Conservation (phyloP, 129 eudicot genomes). For the Tanacetum coccineum region DNA sequence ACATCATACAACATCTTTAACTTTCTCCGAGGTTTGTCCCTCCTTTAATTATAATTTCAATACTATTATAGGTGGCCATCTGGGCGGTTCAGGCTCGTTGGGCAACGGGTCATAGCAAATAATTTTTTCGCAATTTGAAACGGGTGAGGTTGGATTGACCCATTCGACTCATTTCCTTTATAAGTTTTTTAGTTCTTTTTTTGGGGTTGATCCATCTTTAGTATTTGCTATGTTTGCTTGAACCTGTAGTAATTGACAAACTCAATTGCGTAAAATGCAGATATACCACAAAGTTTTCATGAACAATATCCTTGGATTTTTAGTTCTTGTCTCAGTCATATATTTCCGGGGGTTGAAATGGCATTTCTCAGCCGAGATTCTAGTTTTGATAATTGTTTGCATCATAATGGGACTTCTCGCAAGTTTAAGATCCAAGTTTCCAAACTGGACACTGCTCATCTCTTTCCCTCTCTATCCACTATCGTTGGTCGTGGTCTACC, state of each 20-base stretch:
- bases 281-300: conserved; percentile 64
- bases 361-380: conserved; percentile 60
- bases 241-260: background rate
- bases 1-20: conserved; percentile 43
- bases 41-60: background rate
- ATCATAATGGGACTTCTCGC: conserved; percentile 45
- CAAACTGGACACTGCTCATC: conserved; percentile 52
- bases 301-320: conserved; percentile 69
- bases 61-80: background rate
- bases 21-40: conserved; percentile 65
- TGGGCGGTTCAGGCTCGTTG: background rate
- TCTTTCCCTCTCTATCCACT: conserved; percentile 64
- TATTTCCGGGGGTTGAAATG: conserved; percentile 52
- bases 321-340: conserved; percentile 56
- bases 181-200: background rate
- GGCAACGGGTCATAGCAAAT: background rate
- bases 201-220: background rate
- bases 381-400: conserved; percentile 45
- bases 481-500: conserved; percentile 58
- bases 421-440: conserved; percentile 47
- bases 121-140: background rate
- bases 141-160: background rate
- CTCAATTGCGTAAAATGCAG: conserved; percentile 35
- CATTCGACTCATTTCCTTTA: background rate
- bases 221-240: too few relatives aligned